Conservation (phyloP, 1,139 yeast species). For the Geotrichum histeridarum region DNA sequence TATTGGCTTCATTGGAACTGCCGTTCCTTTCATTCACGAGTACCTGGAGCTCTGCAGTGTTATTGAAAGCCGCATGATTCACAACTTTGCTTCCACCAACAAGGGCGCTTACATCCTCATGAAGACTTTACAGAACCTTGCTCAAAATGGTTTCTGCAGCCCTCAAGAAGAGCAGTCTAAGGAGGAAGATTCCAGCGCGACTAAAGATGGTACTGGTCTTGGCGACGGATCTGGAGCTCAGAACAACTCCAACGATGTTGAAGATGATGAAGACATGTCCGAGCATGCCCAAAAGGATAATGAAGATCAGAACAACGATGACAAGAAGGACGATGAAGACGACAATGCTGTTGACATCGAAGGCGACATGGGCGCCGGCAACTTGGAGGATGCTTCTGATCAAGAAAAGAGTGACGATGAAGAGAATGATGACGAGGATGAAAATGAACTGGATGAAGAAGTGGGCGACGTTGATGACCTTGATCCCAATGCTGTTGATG, state of each 20-base stretch:
- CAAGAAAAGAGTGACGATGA: slow-evolving; percentile 55
- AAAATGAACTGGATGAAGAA: slow-evolving; percentile 72
- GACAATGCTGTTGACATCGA: slow-evolving; percentile 84
- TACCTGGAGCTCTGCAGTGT: slow-evolving; percentile 28
- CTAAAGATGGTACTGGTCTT: slow-evolving; percentile 77
- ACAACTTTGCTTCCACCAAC: slow-evolving; percentile 40
- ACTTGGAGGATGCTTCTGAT: slow-evolving; percentile 68
- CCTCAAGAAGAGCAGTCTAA: slow-evolving; percentile 77
- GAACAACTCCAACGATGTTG: slow-evolving; percentile 76
- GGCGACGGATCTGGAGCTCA: slow-evolving; percentile 95
- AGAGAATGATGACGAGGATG: slow-evolving; percentile 50
- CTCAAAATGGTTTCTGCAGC: slow-evolving; percentile 88
- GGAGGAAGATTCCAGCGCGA: slow-evolving; percentile 49
- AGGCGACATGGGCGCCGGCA: slow-evolving; percentile 93
- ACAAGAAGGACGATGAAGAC: slow-evolving; percentile 53
- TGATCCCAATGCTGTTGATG: slow-evolving; percentile 94
- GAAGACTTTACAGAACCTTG: slow-evolving; percentile 53
- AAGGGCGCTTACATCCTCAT: slow-evolving; percentile 60
- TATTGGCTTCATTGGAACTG: slow-evolving; percentile 32
- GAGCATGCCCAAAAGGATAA: slow-evolving; percentile 87
- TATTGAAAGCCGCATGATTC: slow-evolving; percentile 22
- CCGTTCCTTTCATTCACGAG: slow-evolving; percentile 36
- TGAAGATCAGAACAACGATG: slow-evolving; percentile 62
- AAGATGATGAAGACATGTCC: slow-evolving; percentile 83
- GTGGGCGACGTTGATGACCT: slow-evolving; percentile 83